Percentiles rank a stretch among this genome's conserved stretches.
phyloP scores from a whole-genome alignment of 225 moss, liverwort and hornwort species.

The Sphagnum contortum region DNA sequence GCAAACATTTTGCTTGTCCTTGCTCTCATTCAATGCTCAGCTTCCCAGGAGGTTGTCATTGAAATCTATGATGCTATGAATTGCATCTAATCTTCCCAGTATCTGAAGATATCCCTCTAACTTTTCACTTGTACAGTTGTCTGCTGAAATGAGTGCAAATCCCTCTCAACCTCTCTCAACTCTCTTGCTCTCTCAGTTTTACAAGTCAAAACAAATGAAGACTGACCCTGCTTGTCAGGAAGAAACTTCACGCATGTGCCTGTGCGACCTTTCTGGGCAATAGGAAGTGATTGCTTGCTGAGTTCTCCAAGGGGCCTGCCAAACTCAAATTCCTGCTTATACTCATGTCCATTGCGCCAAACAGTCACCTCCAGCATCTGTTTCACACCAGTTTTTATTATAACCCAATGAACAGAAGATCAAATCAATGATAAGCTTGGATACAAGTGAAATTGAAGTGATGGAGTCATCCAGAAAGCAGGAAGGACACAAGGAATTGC shows the following conservation, averaged over 20 bases:
- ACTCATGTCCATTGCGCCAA: slow-evolving; percentile 76
- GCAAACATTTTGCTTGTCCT: background rate
- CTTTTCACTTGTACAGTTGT: too few species aligned
- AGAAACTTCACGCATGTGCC: slow-evolving; percentile 87
- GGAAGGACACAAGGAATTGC: background rate
- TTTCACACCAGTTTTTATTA: slow-evolving; percentile 1
- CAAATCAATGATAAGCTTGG: too few species aligned
- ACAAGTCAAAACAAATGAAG: background rate
- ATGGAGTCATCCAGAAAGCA: background rate
- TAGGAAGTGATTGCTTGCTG: slow-evolving; percentile 26
- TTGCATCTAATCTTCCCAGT: too few species aligned
- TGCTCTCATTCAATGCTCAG: background rate
- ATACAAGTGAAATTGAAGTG: background rate
- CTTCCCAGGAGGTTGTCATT: background rate
- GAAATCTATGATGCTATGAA: too few species aligned
- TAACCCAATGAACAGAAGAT: too few species aligned
- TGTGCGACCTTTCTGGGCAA: slow-evolving; percentile 46
- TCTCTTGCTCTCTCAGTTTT: too few species aligned
- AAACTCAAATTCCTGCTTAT: slow-evolving; percentile 59
- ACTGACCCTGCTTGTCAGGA: slow-evolving; percentile 68
- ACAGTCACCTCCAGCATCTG: slow-evolving; percentile 90
- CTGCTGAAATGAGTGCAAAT: too few species aligned
- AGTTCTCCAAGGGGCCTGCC: slow-evolving; percentile 75
- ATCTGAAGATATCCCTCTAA: too few species aligned
- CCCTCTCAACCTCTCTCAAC: too few species aligned